phyloP scores from a whole-genome alignment of 148 eudicot species.

The Fagopyrum homotropicum region DNA sequence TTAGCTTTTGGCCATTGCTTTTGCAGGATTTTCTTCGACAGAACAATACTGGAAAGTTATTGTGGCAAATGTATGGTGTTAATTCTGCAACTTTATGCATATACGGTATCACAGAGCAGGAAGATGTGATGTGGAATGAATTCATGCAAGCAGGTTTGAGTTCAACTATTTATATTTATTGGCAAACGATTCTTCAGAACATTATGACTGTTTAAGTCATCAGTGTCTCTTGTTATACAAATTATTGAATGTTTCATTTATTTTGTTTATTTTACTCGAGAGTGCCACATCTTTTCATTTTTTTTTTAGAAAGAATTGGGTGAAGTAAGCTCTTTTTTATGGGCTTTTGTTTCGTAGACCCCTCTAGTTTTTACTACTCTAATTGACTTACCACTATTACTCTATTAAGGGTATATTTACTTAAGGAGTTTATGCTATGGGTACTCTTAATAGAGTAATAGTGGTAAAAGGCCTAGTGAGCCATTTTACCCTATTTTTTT shows the following conservation, averaged over 20 bases:
- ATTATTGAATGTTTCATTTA: not conserved
- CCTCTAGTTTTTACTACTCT: too few species aligned
- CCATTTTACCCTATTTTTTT: too few species aligned
- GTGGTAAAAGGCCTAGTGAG: too few species aligned
- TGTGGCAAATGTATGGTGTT: conserved; percentile 96
- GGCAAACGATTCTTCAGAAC: not conserved
- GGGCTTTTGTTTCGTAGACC: too few species aligned
- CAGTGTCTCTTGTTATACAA: not conserved
- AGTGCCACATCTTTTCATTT: not conserved
- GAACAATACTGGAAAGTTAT: conserved; percentile 93
- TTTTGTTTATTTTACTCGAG: not conserved
- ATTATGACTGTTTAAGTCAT: not conserved
- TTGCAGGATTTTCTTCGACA: conserved; percentile 87
- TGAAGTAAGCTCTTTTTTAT: too few species aligned
- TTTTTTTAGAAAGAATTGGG: too few species aligned
- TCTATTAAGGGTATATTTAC: too few species aligned
- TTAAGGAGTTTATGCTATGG: too few species aligned
- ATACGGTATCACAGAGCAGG: conserved; percentile 83
- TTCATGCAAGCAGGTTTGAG: conserved; percentile 55
- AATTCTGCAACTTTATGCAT: conserved; percentile 82
- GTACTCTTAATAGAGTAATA: too few species aligned
- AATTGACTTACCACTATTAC: too few species aligned
- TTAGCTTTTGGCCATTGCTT: not conserved
- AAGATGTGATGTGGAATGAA: conserved; percentile 91
- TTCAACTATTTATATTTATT: not conserved